Conservation (phyloP, 164 flowering plant genomes). For the Magnolia kwangsiensis region DNA sequence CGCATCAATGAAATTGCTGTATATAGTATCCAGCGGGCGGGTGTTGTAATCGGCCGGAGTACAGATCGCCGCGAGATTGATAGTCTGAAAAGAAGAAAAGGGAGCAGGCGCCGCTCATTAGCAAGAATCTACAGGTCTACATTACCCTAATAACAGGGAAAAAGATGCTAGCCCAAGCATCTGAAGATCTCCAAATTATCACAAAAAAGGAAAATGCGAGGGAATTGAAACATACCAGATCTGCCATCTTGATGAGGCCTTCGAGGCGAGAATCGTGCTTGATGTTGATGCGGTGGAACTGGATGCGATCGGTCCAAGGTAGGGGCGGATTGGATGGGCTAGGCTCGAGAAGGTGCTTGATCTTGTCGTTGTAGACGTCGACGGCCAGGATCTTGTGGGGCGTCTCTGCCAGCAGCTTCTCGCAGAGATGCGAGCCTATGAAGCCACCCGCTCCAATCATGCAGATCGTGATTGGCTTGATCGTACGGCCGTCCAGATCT, state of each 20-base stretch:
- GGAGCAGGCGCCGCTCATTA: not conserved
- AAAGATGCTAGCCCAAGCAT: not conserved
- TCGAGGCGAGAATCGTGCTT: constrained; percentile 95
- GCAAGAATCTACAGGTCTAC: constrained; percentile 15
- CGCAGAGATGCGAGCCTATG: constrained; percentile 42
- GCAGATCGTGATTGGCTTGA: constrained; percentile 31
- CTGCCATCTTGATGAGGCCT: constrained; percentile 92
- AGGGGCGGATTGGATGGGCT: constrained; percentile 4
- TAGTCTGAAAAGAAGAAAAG: constrained; percentile 35
- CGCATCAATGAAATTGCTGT: constrained; percentile 85
- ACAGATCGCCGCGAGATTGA: constrained; percentile 84
- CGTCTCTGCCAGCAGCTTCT: constrained; percentile 30
- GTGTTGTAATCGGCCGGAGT: constrained; percentile 88
- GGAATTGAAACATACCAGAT: constrained; percentile 55
- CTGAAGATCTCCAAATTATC: not conserved
- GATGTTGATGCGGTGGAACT: constrained; percentile 92
- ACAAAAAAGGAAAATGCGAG: not conserved
- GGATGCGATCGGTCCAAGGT: constrained; percentile 71
- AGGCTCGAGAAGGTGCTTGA: constrained; percentile 31
- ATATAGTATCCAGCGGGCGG: constrained; percentile 75
- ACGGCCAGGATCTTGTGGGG: constrained; percentile 29
- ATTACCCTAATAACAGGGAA: not conserved
- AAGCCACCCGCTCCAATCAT: constrained; percentile 41
- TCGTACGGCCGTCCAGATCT: constrained; percentile 34
- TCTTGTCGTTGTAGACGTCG: constrained; percentile 35